A percentile compares a stretch with the other conserved stretches of the same genome.
phyloP scores from a whole-genome alignment of 148 eudicot species.

The Camellia japonica region DNA sequence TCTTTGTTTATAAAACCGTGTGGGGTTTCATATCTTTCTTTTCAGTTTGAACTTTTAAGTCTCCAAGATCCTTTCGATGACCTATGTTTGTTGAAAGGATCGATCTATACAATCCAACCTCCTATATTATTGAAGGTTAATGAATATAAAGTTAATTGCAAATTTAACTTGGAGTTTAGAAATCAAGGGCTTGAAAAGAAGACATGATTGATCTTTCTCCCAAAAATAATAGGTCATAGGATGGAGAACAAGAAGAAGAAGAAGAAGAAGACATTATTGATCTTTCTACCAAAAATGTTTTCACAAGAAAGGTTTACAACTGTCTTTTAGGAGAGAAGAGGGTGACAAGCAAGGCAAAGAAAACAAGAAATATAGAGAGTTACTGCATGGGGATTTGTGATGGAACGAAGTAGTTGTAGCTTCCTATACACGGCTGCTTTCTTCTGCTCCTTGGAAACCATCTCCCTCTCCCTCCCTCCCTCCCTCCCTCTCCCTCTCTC shows the following conservation, averaged over 20 bases:
- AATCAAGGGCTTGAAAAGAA: not conserved
- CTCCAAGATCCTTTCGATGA: too few relatives aligned
- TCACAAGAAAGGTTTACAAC: too few relatives aligned
- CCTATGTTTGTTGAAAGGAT: too few relatives aligned
- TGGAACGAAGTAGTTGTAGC: slow-evolving; percentile 6
- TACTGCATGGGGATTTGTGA: not conserved
- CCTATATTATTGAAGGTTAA: not conserved
- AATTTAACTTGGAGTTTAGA: not conserved
- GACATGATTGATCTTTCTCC: not conserved
- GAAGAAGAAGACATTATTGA: not conserved
- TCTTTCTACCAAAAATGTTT: too few relatives aligned
- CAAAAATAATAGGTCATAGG: not conserved
- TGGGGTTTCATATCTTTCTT: not conserved
- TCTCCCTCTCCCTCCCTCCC: not conserved
- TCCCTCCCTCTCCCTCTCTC: not conserved
- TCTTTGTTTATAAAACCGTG: not conserved
- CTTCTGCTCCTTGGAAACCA: slow-evolving; percentile 9
- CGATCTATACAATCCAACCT: not conserved
- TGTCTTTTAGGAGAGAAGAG: not conserved
- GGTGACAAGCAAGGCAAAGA: not conserved
- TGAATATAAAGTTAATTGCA: not conserved
- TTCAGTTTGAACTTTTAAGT: too few relatives aligned
- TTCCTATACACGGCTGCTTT: not conserved
- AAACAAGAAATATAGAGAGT: slow-evolving; percentile 3
- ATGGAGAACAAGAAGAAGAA: not conserved